Conservation (phyloP, 495 filamentous ascomycete genomes). For the Lasiosphaeria hispida region DNA sequence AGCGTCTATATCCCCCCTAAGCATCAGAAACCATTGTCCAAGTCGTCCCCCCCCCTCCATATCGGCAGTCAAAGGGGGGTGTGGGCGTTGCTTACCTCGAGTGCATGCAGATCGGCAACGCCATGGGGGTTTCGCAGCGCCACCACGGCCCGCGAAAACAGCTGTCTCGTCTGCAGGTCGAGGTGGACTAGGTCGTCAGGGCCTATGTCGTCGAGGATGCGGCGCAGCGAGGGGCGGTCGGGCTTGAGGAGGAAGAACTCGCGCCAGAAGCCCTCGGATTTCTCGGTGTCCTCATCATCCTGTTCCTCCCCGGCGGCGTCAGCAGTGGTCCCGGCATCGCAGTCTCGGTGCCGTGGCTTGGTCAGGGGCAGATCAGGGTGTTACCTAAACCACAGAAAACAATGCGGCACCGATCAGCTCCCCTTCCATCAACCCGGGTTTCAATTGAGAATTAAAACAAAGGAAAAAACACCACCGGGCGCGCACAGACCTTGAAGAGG, state of each 20-base stretch:
- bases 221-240: slow-evolving; percentile 62
- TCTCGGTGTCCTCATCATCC: slow-evolving; percentile 59
- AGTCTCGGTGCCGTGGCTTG: neutral
- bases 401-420: no score
- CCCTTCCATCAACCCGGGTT: no score
- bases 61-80: neutral
- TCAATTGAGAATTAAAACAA: neutral
- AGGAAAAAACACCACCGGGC: neutral
- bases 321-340: neutral
- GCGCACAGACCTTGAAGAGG: slow-evolving; percentile 69
- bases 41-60: neutral
- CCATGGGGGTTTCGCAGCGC: slow-evolving; percentile 61
- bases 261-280: slow-evolving; percentile 88
- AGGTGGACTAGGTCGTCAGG: slow-evolving; percentile 73
- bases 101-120: slow-evolving; percentile 71
- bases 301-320: slow-evolving; percentile 6
- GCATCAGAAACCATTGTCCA: neutral
- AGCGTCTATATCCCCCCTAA: slow-evolving; percentile 63
- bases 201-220: slow-evolving; percentile 62
- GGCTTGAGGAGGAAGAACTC: slow-evolving; percentile 91
- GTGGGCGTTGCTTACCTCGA: slow-evolving; percentile 66
- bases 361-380: neutral
- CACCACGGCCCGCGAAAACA: slow-evolving; percentile 71
- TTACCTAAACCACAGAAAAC: neutral
- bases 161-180: slow-evolving; percentile 70